These are phyloP conservation scores for Hyphodiscus hymeniophilus DNA, from an alignment of 495 filamentous ascomycete genomes.

Conservation along the genomic window DNA sequence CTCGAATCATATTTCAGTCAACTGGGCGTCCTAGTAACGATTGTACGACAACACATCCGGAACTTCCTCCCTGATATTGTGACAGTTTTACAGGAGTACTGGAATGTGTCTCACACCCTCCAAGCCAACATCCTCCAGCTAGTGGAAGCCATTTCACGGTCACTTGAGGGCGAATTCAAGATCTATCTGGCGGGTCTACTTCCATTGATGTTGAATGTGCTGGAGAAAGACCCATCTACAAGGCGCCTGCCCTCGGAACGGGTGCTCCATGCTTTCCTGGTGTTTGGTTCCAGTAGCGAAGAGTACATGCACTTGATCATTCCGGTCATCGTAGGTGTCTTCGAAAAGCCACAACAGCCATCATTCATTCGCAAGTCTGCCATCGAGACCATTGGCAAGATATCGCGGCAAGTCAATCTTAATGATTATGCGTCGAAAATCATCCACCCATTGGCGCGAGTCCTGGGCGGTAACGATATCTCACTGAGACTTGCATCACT, in stretches of 20 bases:
- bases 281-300: slow-evolving; percentile 93
- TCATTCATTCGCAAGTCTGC: slow-evolving; percentile 71
- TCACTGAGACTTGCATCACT: slow-evolving; percentile 74
- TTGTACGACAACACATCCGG: slow-evolving; percentile 92
- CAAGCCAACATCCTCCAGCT: slow-evolving; percentile 86
- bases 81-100: slow-evolving; percentile 74
- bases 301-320: slow-evolving; percentile 99
- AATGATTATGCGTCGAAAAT: slow-evolving; percentile 95
- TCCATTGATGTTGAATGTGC: slow-evolving; percentile 82
- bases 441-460: slow-evolving; percentile 77
- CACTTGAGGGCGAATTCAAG: slow-evolving; percentile 94
- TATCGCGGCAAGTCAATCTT: slow-evolving; percentile 95
- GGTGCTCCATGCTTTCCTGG: slow-evolving; percentile 87
- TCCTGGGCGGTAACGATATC: slow-evolving; percentile 64
- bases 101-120: slow-evolving; percentile 65
- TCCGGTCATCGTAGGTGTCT: slow-evolving; percentile 85
- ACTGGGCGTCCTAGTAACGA: slow-evolving; percentile 81
- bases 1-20: slow-evolving; percentile 97
- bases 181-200: slow-evolving; percentile 82
- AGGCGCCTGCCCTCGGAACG: slow-evolving; percentile 74
- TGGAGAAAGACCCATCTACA: slow-evolving; percentile 74
- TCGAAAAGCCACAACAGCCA: slow-evolving; percentile 76
- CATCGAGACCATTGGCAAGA: slow-evolving; percentile 88
- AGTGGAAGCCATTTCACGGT: slow-evolving; percentile 86
- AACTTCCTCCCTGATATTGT: slow-evolving; percentile 80